These are phyloP conservation scores for Ceratocystiopsis brevicomis DNA, from an alignment of 2,329 filamentous ascomycete species.

Conservation along the genomic window DNA sequence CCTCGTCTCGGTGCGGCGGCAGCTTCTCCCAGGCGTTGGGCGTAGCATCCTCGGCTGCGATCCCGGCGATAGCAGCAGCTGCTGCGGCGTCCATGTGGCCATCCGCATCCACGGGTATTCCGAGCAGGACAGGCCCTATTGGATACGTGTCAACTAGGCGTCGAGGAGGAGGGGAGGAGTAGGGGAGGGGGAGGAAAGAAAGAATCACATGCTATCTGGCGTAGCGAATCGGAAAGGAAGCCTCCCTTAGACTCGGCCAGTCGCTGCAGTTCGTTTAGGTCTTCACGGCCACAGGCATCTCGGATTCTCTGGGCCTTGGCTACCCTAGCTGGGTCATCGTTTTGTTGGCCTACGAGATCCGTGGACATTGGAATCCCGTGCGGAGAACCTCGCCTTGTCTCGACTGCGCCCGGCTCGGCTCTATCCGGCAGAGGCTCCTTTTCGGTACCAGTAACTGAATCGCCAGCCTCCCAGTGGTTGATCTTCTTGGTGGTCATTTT, in stretches of 20 bases:
- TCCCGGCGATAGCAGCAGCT: slow-evolving; percentile 7
- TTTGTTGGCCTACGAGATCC: too few species aligned
- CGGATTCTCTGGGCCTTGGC: slow-evolving; percentile 29
- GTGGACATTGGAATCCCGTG: too few species aligned
- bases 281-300: slow-evolving; percentile 38
- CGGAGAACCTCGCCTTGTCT: too few species aligned
- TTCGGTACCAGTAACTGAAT: too few species aligned
- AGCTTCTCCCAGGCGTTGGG: slow-evolving; percentile 37
- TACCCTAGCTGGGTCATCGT: background rate
- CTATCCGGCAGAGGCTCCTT: too few species aligned
- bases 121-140: slow-evolving; percentile 44
- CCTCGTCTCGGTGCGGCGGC: slow-evolving; percentile 65
- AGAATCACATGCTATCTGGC: slow-evolving; percentile 53
- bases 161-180: too few species aligned
- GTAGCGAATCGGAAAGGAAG: slow-evolving; percentile 46
- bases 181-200: slow-evolving; percentile 1
- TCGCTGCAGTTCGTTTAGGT: slow-evolving; percentile 34
- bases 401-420: too few species aligned
- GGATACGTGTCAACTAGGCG: background rate
- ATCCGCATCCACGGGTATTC: slow-evolving; percentile 10
- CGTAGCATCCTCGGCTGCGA: slow-evolving; percentile 6
- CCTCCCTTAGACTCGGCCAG: slow-evolving; percentile 48
- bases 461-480: too few species aligned
- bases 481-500: too few species aligned
- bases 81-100: slow-evolving; percentile 1